A percentile compares a stretch with the other conserved stretches of the same genome.
phyloP scores from a whole-genome alignment of 768 basidiomycete species.

The Cystofilobasidium capitatum region DNA sequence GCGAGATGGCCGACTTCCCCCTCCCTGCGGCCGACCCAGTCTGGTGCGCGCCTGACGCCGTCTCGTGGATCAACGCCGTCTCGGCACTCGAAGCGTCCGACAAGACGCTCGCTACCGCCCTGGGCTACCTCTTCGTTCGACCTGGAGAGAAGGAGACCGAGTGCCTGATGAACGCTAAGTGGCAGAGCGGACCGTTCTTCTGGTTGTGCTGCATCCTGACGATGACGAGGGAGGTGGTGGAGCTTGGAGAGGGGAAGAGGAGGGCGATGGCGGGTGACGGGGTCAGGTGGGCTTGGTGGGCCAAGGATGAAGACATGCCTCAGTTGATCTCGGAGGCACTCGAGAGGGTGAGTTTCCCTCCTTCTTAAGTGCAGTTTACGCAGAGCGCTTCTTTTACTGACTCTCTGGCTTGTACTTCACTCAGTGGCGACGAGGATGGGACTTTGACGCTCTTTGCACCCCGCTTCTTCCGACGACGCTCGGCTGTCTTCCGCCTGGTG shows the following conservation, averaged over 20 bases:
- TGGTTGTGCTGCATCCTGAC: constrained; percentile 38
- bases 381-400: background rate
- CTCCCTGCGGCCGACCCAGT: constrained; percentile 40
- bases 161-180: background rate
- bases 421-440: constrained; percentile 43
- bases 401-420: background rate
- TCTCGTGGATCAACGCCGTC: constrained; percentile 37
- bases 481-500: constrained; percentile 32
- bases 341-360: constrained; percentile 26
- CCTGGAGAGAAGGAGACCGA: background rate
- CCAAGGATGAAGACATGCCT: constrained; percentile 32
- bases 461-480: constrained; percentile 22
- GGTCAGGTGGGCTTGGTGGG: constrained; percentile 27
- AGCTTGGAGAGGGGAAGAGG: constrained; percentile 39
- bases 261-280: constrained; percentile 29
- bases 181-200: constrained; percentile 39
- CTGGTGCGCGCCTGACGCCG: constrained; percentile 39
- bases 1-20: constrained; percentile 38
- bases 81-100: constrained; percentile 11
- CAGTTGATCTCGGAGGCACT: constrained; percentile 34
- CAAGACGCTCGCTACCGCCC: background rate
- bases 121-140: background rate
- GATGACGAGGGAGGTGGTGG: constrained; percentile 38
- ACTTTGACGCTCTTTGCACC: constrained; percentile 39
- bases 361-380: background rate